Conservation (phyloP, 768 basidiomycete species). For the Pulveroboletus sp. region DNA sequence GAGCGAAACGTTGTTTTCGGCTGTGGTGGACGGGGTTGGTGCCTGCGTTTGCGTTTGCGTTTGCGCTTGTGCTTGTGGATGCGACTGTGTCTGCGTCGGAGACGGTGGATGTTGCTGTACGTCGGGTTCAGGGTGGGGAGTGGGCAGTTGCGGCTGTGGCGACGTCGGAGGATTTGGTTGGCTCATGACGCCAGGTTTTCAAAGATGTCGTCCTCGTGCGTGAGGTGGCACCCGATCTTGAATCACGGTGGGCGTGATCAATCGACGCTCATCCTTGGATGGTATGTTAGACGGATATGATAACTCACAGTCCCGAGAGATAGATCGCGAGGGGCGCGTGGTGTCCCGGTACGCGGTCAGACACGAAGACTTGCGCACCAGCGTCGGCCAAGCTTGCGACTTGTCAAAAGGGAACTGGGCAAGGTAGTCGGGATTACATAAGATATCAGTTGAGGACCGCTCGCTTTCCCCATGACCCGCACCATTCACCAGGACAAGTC, state of each 20-base stretch:
- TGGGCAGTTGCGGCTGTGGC: constrained; percentile 15
- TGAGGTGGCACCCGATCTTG: background rate
- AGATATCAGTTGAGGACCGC: background rate
- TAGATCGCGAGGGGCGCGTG: background rate
- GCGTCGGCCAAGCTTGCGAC: background rate
- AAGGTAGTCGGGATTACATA: too few relatives aligned
- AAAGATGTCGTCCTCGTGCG: background rate
- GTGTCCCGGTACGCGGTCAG: background rate
- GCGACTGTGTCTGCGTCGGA: constrained; percentile 1
- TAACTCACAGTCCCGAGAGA: constrained; percentile 6
- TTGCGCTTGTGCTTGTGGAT: constrained; percentile 4
- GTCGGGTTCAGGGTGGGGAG: constrained; percentile 14
- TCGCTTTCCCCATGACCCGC: too few relatives aligned
- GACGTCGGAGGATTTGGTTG: constrained; percentile 25
- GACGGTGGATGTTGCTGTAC: constrained; percentile 12
- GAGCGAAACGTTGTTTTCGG: constrained; percentile 26
- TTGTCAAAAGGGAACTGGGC: background rate
- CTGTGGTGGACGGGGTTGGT: constrained; percentile 1
- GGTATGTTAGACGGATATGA: too few relatives aligned
- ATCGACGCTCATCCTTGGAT: background rate
- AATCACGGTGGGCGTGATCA: background rate
- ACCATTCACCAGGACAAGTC: too few relatives aligned
- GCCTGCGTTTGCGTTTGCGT: constrained; percentile 6
- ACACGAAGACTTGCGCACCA: background rate
- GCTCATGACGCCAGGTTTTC: constrained; percentile 16